These are phyloP conservation scores for Choiromyces venosus DNA, from an alignment of 495 filamentous ascomycete genomes.

Conservation along the genomic window DNA sequence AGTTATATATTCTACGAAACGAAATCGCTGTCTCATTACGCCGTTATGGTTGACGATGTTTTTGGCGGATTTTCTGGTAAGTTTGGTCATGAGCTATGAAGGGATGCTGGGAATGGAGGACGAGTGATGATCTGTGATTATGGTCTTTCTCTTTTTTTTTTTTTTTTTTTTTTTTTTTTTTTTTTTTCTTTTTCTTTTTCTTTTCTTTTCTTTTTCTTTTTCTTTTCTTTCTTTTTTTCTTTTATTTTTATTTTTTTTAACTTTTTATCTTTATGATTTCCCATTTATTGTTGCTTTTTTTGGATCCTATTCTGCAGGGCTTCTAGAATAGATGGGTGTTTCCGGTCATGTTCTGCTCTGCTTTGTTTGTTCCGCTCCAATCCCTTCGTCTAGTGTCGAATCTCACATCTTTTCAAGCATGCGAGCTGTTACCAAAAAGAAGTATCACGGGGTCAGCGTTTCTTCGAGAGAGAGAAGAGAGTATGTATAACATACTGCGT, in stretches of 20 bases:
- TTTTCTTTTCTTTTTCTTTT: not conserved
- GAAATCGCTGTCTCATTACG: not conserved
- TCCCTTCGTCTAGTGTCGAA: not conserved
- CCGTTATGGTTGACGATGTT: not conserved
- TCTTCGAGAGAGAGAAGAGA: not conserved
- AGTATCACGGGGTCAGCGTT: not conserved
- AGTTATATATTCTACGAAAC: no score
- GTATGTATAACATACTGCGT: not conserved
- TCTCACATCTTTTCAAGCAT: not conserved
- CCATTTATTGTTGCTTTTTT: not conserved
- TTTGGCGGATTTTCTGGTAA: not conserved
- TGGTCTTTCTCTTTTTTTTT: not conserved
- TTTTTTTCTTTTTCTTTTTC: not conserved
- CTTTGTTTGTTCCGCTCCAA: not conserved
- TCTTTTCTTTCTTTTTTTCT: not conserved
- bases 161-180: not conserved
- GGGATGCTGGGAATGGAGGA: not conserved
- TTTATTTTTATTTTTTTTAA: not conserved
- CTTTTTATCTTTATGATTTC: not conserved
- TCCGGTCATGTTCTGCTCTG: not conserved
- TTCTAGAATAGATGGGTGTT: not conserved
- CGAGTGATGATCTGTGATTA: not conserved
- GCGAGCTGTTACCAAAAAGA: not conserved
- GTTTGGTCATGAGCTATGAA: not conserved
- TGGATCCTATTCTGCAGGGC: not conserved